phyloP scores from a whole-genome alignment of 768 basidiomycete genomes.

The Phylloporus rhodoxanthus region DNA sequence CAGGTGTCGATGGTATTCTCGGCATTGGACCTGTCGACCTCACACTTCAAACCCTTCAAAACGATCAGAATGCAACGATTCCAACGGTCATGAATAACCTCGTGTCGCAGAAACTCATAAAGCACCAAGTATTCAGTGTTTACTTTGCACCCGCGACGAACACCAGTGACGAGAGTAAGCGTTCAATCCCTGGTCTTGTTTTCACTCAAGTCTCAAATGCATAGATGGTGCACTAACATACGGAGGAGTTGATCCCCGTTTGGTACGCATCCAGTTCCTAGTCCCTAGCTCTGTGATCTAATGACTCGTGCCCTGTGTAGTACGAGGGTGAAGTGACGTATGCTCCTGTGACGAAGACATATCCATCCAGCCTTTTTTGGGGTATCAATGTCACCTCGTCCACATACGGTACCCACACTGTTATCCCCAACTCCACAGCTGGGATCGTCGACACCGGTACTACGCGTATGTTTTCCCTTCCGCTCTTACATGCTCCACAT shows the following conservation, averaged over 20 bases:
- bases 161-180: slow-evolving; percentile 10
- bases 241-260: slow-evolving; percentile 11
- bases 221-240: slow-evolving; percentile 13
- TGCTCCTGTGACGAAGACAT: slow-evolving; percentile 18
- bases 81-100: slow-evolving; percentile 24
- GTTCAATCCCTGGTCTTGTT: neutral
- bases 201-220: neutral
- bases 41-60: slow-evolving; percentile 1
- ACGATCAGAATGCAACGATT: slow-evolving; percentile 1
- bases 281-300: neutral
- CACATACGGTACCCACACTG: slow-evolving; percentile 5
- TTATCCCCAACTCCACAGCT: slow-evolving; percentile 13
- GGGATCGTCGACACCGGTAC: slow-evolving; percentile 27
- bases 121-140: slow-evolving; percentile 11
- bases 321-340: slow-evolving; percentile 20
- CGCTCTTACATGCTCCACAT: neutral
- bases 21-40: slow-evolving; percentile 20
- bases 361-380: slow-evolving; percentile 17
- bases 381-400: slow-evolving; percentile 18
- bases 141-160: slow-evolving; percentile 17
- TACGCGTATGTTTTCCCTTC: slow-evolving; percentile 11
- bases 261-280: slow-evolving; percentile 4
- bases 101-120: slow-evolving; percentile 12
- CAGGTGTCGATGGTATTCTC: slow-evolving; percentile 21
- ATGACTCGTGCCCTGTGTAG: neutral